Evolutionary conservation across 2,329 filamentous ascomycete genomes (phyloP), one percentile per base, ranked within the genome.

Genomic region (Capronia americana): DNA sequence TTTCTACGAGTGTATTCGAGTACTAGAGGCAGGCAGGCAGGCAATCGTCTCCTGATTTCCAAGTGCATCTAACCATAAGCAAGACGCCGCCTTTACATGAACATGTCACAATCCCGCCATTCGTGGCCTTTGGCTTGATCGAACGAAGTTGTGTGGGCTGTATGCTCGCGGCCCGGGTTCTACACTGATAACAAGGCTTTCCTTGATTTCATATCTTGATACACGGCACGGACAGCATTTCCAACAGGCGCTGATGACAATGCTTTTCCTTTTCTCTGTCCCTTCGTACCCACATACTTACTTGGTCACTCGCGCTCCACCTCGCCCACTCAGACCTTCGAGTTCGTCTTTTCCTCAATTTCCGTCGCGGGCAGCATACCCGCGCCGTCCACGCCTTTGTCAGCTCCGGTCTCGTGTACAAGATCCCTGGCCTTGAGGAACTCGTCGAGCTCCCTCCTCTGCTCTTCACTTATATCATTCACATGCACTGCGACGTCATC

Each of bases 401-500:
- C 24, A 5, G 17, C 48, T 28, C 17, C 12, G 8, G 11, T 28
- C 10, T 24, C 46, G 50, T 68, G 66, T 24, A 68, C 54, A 5
- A 70, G 17, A 50, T 70, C 68, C 46, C 55, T 66, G 20, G 41
- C 30, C 24, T 57, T 64, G 5, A 70, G 55, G 50, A 68, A 70
- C 50, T 66, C 68, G 50, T 70, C 68, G 4, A 70, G 55, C 48
- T 70, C 63, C 3, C 61, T 28, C 10, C 68, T 28, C 66, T 79
- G 76, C 48, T 79, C 77, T 14, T 81, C 81, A 0, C 78, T 79
- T 0, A 79, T 77, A 68, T 82, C 79, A 3, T 78, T 81, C 6
- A 83, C 71, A 53, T 81, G 75, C 3, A 84, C 79, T 0, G 81
- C 81, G 6, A 84, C 81, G 26, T 85, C 82, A 57, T 85, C 83